Conservation (phyloP, 441 rosid genomes). For the Cnidoscolus chayamansa region DNA sequence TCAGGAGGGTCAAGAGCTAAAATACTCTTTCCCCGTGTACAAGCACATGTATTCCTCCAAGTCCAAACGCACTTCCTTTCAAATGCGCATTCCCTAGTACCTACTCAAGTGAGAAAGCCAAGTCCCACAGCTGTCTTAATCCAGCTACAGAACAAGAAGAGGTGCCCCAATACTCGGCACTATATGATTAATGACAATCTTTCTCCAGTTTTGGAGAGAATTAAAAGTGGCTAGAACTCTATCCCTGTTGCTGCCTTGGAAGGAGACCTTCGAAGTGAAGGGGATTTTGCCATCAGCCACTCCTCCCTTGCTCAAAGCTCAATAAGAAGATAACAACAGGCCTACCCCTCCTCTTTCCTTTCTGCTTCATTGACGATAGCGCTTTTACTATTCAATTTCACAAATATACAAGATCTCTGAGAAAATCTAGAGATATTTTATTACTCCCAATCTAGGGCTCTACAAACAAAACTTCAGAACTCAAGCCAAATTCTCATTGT, state of each 20-base stretch:
- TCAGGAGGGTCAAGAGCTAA: background rate
- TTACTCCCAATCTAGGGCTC: background rate
- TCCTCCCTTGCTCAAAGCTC: background rate
- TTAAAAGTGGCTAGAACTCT: background rate
- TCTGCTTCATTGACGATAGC: no score
- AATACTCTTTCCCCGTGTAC: background rate
- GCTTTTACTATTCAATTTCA: background rate
- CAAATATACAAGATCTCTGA: no score
- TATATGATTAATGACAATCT: background rate
- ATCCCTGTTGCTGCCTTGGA: background rate
- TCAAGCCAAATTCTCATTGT: background rate
- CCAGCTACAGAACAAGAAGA: background rate
- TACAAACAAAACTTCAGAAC: background rate
- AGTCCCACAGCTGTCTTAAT: background rate
- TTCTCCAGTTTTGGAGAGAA: background rate
- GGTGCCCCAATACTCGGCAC: background rate
- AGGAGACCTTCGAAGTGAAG: background rate
- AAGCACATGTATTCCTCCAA: background rate
- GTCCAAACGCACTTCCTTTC: background rate
- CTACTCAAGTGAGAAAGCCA: background rate
- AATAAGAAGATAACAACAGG: background rate
- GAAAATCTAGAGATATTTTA: background rate
- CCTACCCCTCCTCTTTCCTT: no score
- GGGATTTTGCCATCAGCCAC: background rate
- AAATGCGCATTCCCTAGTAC: background rate